Evolutionary conservation across 2,329 filamentous ascomycete genomes (phyloP).

Genomic region (Fusarium decemcellulare): DNA sequence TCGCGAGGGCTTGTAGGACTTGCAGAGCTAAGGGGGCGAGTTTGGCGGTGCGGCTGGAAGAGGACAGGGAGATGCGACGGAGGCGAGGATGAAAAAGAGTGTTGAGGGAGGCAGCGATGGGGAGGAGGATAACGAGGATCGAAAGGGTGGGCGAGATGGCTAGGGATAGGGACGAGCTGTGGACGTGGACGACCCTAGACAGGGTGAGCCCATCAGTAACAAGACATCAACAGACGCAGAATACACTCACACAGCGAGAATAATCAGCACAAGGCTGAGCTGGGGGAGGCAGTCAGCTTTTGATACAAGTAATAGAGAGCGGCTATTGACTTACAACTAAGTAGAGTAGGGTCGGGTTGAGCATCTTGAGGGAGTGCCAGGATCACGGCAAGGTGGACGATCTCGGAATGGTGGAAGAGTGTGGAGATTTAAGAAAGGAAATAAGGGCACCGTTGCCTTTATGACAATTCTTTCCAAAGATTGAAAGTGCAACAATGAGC

Average conservation of each 20-base stretch:
- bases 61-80: slow-evolving; percentile 42
- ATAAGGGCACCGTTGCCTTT: neutral
- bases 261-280: slow-evolving; percentile 49
- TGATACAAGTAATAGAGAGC: too few species aligned
- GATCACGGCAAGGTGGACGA: neutral
- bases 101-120: slow-evolving; percentile 56
- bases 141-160: slow-evolving; percentile 55
- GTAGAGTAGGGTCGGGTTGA: slow-evolving; percentile 49
- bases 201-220: slow-evolving; percentile 3
- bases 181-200: slow-evolving; percentile 57
- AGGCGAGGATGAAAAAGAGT: slow-evolving; percentile 53
- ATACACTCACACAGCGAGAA: slow-evolving; percentile 50
- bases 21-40: slow-evolving; percentile 55
- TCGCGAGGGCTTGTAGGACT: slow-evolving; percentile 58
- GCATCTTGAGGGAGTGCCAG: slow-evolving; percentile 29
- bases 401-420: neutral
- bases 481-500: neutral
- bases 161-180: slow-evolving; percentile 56
- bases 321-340: slow-evolving; percentile 45
- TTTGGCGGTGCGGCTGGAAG: slow-evolving; percentile 36
- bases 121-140: slow-evolving; percentile 56
- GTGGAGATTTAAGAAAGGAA: neutral
- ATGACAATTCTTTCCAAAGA: neutral
- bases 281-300: slow-evolving; percentile 18
- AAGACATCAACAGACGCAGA: neutral